Evolutionary conservation across 257 asterid species (phyloP).

Genomic region (Linaria vulgaris): DNA sequence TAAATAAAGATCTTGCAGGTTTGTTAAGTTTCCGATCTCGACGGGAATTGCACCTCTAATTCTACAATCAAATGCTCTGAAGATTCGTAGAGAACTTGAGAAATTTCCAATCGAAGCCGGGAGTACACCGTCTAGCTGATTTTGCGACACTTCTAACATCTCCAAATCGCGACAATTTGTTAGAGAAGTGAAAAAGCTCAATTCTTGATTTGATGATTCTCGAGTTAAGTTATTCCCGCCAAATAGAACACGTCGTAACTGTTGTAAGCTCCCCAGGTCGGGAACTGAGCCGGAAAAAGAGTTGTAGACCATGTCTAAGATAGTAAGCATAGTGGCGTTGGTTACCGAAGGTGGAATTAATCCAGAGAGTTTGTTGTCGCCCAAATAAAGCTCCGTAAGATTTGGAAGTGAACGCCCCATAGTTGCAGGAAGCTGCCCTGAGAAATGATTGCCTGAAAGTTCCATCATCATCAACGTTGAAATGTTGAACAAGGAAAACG

Average conservation of each 20-base stretch:
- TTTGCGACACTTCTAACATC: background rate
- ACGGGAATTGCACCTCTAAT: conserved; percentile 46
- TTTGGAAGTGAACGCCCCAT: conserved; percentile 26
- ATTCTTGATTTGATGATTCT: conserved; percentile 28
- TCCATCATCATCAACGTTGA: conserved; percentile 28
- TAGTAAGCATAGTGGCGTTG: conserved; percentile 47
- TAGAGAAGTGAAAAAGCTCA: conserved; percentile 37
- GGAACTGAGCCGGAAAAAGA: conserved; percentile 43
- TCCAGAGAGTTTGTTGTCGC: conserved; percentile 22
- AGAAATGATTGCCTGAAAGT: conserved; percentile 19
- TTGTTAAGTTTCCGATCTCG: conserved; percentile 51
- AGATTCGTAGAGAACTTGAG: conserved; percentile 23
- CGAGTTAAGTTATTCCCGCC: conserved; percentile 47
- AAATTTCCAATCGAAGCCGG: conserved; percentile 36
- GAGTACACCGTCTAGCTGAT: conserved; percentile 24
- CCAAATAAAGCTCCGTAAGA: conserved; percentile 27
- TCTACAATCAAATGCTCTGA: conserved; percentile 30
- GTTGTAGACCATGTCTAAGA: conserved; percentile 23
- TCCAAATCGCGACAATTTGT: conserved; percentile 10
- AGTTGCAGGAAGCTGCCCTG: conserved; percentile 28
- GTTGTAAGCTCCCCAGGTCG: conserved; percentile 32
- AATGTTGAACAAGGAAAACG: conserved; percentile 37
- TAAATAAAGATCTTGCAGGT: conserved; percentile 30
- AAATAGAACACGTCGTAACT: conserved; percentile 21
- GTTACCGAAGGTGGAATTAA: conserved; percentile 37